A percentile compares a stretch with the other conserved stretches of the same genome.
Conservation (phyloP, 75 land plant species). For the Larix kaempferi region DNA sequence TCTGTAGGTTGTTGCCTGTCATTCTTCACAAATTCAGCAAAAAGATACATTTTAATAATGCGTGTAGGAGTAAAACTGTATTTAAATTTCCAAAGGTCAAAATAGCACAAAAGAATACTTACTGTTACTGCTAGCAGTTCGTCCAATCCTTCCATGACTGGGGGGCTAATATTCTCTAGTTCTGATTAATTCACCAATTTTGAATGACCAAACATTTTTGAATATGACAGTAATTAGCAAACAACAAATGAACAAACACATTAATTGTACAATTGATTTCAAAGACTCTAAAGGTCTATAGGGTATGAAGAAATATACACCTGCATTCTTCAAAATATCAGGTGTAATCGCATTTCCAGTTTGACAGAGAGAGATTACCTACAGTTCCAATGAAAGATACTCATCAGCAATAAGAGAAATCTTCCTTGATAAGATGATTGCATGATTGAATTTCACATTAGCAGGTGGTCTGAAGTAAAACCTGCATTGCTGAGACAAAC, state of each 20-base stretch:
- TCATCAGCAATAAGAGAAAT: background rate
- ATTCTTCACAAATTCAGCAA: conserved; percentile 23
- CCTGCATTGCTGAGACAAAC: conserved; percentile 94
- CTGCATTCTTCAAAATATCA: conserved; percentile 40
- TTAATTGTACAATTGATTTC: background rate
- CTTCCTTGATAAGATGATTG: background rate
- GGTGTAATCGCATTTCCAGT: conserved; percentile 49
- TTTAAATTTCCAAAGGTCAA: background rate
- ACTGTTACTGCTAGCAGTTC: conserved; percentile 45
- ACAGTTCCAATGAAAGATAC: conserved; percentile 9
- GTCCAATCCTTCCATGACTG: conserved; percentile 88
- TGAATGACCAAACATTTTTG: background rate
- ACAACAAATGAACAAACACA: background rate
- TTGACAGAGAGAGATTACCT: conserved; percentile 87
- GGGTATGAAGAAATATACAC: conserved; percentile 8
- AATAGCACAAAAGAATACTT: background rate
- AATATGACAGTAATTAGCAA: background rate
- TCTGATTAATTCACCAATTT: conserved; percentile 34
- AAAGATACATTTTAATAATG: background rate
- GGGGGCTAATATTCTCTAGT: conserved; percentile 56
- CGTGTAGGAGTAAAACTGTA: background rate
- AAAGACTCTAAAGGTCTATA: background rate
- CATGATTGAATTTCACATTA: background rate
- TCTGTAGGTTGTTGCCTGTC: conserved; percentile 20
- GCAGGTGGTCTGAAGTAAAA: background rate